These are phyloP conservation scores for Neopestalotiopsis rosae DNA, from an alignment of 2,329 filamentous ascomycete species.

Conservation along the genomic window DNA sequence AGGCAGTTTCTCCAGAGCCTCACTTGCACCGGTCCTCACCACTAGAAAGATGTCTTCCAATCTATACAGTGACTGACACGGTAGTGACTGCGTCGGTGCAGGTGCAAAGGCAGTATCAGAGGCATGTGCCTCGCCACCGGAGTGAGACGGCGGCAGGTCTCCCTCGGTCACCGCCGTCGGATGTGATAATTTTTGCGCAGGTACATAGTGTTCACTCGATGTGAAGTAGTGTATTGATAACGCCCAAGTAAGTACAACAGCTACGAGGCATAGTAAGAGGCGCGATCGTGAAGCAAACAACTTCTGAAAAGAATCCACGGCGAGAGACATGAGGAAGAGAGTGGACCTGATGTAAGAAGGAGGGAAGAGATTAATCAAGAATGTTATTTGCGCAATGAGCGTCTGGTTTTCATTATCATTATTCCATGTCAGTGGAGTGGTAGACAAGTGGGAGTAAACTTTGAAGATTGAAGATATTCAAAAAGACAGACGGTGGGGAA, in stretches of 20 bases:
- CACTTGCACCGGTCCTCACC: slow-evolving; percentile 64
- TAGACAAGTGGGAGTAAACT: no score
- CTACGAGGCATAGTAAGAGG: background rate
- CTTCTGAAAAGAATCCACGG: background rate
- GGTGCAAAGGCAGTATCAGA: background rate
- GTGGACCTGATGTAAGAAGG: background rate
- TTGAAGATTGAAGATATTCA: no score
- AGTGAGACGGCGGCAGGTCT: background rate
- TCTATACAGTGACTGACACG: slow-evolving; percentile 35
- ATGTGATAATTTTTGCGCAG: background rate
- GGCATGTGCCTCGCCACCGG: background rate
- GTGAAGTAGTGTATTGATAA: background rate
- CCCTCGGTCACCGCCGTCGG: background rate
- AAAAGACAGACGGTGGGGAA: no score
- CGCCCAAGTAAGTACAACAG: background rate
- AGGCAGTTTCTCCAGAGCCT: slow-evolving; percentile 59
- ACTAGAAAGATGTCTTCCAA: slow-evolving; percentile 60
- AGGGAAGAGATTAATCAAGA: background rate
- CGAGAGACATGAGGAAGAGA: slow-evolving; percentile 2
- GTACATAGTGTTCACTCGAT: background rate
- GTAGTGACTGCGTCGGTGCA: background rate
- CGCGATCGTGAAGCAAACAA: slow-evolving; percentile 1
- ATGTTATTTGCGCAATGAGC: no score
- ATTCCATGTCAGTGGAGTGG: no score
- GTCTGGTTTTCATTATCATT: no score